These are phyloP conservation scores for Starmerella davenportii DNA, from an alignment of 805 yeast species.

Conservation along the genomic window DNA sequence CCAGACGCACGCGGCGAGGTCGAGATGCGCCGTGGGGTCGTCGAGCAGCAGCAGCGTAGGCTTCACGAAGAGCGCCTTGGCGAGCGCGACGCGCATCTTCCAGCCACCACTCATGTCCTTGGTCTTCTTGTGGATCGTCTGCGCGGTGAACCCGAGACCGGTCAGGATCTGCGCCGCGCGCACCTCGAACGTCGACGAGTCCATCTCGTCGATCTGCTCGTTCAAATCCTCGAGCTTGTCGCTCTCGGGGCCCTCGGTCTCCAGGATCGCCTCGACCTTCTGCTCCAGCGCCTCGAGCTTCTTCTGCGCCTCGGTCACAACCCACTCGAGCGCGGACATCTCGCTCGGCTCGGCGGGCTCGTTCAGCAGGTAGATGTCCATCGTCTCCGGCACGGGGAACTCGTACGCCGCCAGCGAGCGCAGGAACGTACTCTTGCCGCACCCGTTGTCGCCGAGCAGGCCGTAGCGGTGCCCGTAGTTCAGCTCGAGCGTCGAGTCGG, in stretches of 20 bases:
- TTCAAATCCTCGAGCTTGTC: constrained; percentile 70
- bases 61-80: constrained; percentile 93
- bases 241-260: constrained; percentile 87
- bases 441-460: constrained; percentile 93
- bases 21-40: constrained; percentile 99
- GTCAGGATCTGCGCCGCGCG: constrained; percentile 89
- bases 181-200: constrained; percentile 86
- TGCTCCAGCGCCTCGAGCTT: constrained; percentile 85
- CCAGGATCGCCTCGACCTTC: constrained; percentile 71
- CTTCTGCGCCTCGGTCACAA: constrained; percentile 86
- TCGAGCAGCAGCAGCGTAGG: constrained; percentile 87
- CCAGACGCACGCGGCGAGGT: constrained; percentile 99
- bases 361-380: constrained; percentile 81
- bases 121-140: constrained; percentile 80
- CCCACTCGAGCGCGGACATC: constrained; percentile 83
- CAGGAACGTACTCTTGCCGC: constrained; percentile 93
- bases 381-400: constrained; percentile 80
- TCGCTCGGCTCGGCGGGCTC: constrained; percentile 97
- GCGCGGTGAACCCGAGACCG: constrained; percentile 88
- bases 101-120: constrained; percentile 99
- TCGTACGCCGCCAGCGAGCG: constrained; percentile 91
- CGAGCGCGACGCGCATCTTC: constrained; percentile 99
- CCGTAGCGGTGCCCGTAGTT: constrained; percentile 97
- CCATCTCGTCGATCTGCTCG: constrained; percentile 91
- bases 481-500: constrained; percentile 79